These are phyloP conservation scores for Babesia caballi DNA, from an alignment of 169 alveolate genomes.

Conservation along the genomic window DNA sequence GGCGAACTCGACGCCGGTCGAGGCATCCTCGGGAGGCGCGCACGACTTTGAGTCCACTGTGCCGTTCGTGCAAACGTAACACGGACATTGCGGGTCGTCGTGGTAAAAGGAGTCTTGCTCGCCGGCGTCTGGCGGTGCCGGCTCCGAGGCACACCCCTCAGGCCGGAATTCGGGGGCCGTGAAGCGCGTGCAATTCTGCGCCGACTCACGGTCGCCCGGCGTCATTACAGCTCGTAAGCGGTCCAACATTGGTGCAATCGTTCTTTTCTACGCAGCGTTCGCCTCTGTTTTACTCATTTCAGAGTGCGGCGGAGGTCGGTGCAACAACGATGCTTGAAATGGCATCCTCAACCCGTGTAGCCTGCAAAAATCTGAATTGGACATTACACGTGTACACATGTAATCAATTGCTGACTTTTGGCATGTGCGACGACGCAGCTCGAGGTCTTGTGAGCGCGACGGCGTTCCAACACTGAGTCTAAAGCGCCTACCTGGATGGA, in stretches of 20 bases:
- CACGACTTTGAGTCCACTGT: conserved; percentile 42
- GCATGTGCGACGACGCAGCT: too few relatives aligned
- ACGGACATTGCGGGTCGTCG: conserved; percentile 64
- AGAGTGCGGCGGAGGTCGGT: neutral
- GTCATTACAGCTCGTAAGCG: neutral
- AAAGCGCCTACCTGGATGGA: too few relatives aligned
- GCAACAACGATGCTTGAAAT: too few relatives aligned
- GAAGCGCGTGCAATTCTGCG: neutral
- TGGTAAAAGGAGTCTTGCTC: conserved; percentile 43
- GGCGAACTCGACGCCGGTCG: conserved; percentile 78
- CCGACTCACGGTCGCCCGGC: neutral
- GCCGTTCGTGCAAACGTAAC: conserved; percentile 61
- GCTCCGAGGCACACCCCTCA: conserved; percentile 39
- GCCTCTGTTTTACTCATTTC: neutral
- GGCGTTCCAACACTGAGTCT: too few relatives aligned
- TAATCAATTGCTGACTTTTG: too few relatives aligned
- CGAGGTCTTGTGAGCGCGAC: too few relatives aligned
- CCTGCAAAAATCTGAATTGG: too few relatives aligned
- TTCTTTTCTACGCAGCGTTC: neutral
- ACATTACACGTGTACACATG: too few relatives aligned
- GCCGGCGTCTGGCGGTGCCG: conserved; percentile 19
- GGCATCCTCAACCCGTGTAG: too few relatives aligned
- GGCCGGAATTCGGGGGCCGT: conserved; percentile 4
- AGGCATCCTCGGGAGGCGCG: conserved; percentile 56
- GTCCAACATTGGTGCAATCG: neutral